Base-by-base conservation (phyloP, 441 rosid species). In the Geranium incanum region DNA sequence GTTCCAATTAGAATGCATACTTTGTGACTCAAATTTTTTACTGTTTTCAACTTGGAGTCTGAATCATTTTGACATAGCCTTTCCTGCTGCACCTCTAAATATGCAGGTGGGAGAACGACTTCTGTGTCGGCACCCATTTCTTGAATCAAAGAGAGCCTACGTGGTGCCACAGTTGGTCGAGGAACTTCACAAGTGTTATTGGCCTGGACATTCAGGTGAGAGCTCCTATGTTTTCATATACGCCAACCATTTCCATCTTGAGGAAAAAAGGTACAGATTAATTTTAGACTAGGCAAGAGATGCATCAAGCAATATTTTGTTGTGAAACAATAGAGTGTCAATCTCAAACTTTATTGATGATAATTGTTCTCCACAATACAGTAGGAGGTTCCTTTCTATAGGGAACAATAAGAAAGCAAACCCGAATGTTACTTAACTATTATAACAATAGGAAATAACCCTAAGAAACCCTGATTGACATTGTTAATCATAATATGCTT, bases 41-140 rank as follows among this genome's bases (percentile, higher is more conserved):
- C 33, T 28, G 33, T 28, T 28, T 28, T 28, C 33, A 28, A 28
- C 33, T 28, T 28, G 33, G 33, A 28, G 33, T 28, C 33, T 28
- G 33, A 28, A 28, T 28, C 33, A 28, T 28, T 28, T 28, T 2
- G 33, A 50, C 15, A 50, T 50, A 11, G 57, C 16, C 13, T 12
- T 50, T 50, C 15, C 16, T 3, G 15, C 5, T 13, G 15, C 15
- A 12, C 16, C 16, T 50, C 16, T 50, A 13, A 13, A 50, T 43
- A 75, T 45, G 68, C 84, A 95, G 98, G 93, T 88, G 33, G 99
- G 96, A 72, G 90, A 91, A 70, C 81, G 92, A 59, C 68, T 93
- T 67, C 84, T 93, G 11, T 91, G 97, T 18, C 97, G 96, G 50
- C 97, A 94, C 76, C 99, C 99, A 63, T 94, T 94, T 71, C 90